phyloP scores from a whole-genome alignment of 1,284 basidiomycete species.

The Moesziomyces sp. region DNA sequence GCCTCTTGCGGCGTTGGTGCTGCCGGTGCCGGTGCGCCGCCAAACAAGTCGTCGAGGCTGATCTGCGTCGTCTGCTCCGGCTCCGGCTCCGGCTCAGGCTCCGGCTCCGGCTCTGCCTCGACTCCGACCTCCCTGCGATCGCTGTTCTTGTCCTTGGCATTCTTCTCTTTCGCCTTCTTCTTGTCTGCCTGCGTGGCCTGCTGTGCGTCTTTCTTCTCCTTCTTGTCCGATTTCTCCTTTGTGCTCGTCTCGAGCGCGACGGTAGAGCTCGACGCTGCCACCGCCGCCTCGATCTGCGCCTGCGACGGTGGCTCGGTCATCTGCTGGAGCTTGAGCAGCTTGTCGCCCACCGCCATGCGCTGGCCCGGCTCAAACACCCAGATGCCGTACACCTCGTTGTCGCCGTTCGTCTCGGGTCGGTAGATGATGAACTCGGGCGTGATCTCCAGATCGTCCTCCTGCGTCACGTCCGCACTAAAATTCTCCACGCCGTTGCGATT shows the following conservation, averaged over 20 bases:
- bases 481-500: conserved; percentile 88
- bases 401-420: conserved; percentile 72
- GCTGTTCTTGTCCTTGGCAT: conserved; percentile 24
- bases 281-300: conserved; percentile 17
- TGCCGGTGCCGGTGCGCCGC: conserved; percentile 10
- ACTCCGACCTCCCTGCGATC: conserved; percentile 2
- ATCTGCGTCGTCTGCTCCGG: conserved; percentile 21
- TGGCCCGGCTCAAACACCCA: conserved; percentile 82
- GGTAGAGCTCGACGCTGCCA: conserved; percentile 4
- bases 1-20: background rate
- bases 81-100: background rate
- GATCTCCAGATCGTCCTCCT: conserved; percentile 80
- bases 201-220: conserved; percentile 11
- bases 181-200: conserved; percentile 12
- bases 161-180: conserved; percentile 20
- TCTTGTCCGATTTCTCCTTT: conserved; percentile 2
- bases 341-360: conserved; percentile 74
- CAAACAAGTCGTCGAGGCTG: conserved; percentile 38
- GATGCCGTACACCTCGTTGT: conserved; percentile 75
- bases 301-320: conserved; percentile 37
- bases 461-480: conserved; percentile 79
- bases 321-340: conserved; percentile 58
- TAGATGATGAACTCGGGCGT: conserved; percentile 77
- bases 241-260: background rate
- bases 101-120: background rate